phyloP scores from a whole-genome alignment of 345 rosid species.

The Lepidium sativum region DNA sequence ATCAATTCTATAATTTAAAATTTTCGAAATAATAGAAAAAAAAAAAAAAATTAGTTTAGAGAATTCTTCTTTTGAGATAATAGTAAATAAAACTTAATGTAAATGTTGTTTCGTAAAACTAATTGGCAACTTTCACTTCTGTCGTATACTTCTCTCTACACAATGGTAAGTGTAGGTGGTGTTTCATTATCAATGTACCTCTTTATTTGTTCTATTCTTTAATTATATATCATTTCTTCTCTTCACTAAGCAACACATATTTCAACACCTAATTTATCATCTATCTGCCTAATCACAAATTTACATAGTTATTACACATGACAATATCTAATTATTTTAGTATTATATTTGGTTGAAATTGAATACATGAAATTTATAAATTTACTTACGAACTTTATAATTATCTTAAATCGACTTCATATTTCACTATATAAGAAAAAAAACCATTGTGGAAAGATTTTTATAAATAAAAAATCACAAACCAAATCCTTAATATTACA shows the following conservation, averaged over 20 bases:
- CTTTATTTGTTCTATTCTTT: not conserved
- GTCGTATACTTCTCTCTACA: not conserved
- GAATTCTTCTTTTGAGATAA: too few species aligned
- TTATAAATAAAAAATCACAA: too few species aligned
- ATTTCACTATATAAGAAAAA: not conserved
- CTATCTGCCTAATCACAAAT: not conserved
- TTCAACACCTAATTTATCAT: not conserved
- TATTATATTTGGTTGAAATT: not conserved
- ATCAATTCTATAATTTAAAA: too few species aligned
- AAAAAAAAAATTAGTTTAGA: too few species aligned
- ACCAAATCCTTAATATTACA: too few species aligned
- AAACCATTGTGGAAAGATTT: too few species aligned
- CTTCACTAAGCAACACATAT: not conserved
- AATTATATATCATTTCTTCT: not conserved
- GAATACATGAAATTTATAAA: not conserved
- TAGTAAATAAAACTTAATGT: too few species aligned
- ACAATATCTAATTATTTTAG: not conserved
- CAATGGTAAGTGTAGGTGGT: slow-evolving; percentile 16
- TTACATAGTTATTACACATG: not conserved
- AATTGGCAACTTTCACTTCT: not conserved
- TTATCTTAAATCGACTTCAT: not conserved
- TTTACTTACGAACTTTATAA: not conserved
- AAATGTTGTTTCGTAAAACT: too few species aligned
- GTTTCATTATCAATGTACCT: slow-evolving; percentile 10
- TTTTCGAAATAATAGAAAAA: too few species aligned